phyloP scores from a whole-genome alignment of 2,329 filamentous ascomycete species.

The Aspergillus aculeatinus region DNA sequence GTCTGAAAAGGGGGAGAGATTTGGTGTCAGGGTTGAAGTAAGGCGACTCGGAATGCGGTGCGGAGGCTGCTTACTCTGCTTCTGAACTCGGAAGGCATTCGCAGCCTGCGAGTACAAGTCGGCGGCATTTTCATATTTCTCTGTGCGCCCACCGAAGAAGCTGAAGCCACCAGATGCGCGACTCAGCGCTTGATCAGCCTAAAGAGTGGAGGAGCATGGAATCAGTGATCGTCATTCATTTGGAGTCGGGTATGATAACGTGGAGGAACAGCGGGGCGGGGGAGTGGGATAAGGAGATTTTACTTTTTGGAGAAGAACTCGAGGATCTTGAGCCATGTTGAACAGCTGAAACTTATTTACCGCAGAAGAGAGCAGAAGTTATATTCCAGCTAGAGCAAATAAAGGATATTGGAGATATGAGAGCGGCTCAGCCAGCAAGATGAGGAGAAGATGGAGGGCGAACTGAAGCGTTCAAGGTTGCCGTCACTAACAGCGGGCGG shows the following conservation, averaged over 20 bases:
- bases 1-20: slow-evolving; percentile 52
- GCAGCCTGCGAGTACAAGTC: slow-evolving; percentile 85
- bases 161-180: slow-evolving; percentile 78
- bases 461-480: not conserved
- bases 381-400: not conserved
- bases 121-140: slow-evolving; percentile 87
- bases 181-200: slow-evolving; percentile 84
- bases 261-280: slow-evolving; percentile 12
- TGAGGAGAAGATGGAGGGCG: slow-evolving; percentile 6
- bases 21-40: not conserved
- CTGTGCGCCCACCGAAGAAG: slow-evolving; percentile 80
- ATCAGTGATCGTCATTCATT: slow-evolving; percentile 32
- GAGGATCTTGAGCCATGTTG: slow-evolving; percentile 73
- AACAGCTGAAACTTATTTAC: not conserved
- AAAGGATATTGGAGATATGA: not conserved
- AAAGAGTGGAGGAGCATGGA: slow-evolving; percentile 21
- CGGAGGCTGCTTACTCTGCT: slow-evolving; percentile 61
- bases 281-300: slow-evolving; percentile 13
- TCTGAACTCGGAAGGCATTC: slow-evolving; percentile 87
- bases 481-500: not conserved
- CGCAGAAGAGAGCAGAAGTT: not conserved
- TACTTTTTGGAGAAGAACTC: slow-evolving; percentile 76
- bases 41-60: not conserved
- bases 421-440: not conserved
- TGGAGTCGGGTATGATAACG: slow-evolving; percentile 5